Evolutionary conservation across 140 eudicot species (phyloP).

Genomic region (Bidens hawaiensis): DNA sequence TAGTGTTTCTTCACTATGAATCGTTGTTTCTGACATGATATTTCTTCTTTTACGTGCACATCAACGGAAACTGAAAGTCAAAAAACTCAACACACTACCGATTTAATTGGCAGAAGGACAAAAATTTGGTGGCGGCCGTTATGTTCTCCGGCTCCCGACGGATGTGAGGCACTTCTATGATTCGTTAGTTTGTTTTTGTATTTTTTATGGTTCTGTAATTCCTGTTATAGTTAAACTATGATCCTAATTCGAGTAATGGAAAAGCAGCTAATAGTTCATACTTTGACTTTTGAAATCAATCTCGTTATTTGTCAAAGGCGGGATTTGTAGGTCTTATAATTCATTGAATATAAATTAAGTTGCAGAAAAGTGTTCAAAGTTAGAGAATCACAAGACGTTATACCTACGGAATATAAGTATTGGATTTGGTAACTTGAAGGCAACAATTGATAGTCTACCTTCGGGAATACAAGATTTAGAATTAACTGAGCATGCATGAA

Average conservation of each 20-base stretch:
- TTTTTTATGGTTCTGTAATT: no score
- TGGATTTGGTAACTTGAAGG: constrained; percentile 75
- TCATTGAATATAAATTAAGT: not conserved
- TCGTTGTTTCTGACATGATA: no score
- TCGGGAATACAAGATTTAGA: constrained; percentile 46
- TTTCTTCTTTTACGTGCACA: no score
- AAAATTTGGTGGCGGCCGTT: no score
- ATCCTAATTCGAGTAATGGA: not conserved
- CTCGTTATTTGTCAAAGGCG: not conserved
- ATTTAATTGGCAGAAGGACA: no score
- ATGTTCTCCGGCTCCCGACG: no score
- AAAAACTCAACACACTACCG: no score
- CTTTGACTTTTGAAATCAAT: constrained; percentile 17
- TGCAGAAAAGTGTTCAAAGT: constrained; percentile 33
- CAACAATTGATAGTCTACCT: constrained; percentile 48
- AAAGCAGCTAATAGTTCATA: not conserved
- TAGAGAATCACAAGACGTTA: constrained; percentile 19
- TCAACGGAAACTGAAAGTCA: no score
- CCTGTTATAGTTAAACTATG: not conserved
- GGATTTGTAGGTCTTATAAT: not conserved
- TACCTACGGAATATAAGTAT: constrained; percentile 38
- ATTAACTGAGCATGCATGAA: constrained; percentile 54
- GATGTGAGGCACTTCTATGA: no score
- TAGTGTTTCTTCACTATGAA: no score
- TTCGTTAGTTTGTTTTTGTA: no score